phyloP scores from a whole-genome alignment of 371 early-diverging fungal species.

The Pancytospora philotis region DNA sequence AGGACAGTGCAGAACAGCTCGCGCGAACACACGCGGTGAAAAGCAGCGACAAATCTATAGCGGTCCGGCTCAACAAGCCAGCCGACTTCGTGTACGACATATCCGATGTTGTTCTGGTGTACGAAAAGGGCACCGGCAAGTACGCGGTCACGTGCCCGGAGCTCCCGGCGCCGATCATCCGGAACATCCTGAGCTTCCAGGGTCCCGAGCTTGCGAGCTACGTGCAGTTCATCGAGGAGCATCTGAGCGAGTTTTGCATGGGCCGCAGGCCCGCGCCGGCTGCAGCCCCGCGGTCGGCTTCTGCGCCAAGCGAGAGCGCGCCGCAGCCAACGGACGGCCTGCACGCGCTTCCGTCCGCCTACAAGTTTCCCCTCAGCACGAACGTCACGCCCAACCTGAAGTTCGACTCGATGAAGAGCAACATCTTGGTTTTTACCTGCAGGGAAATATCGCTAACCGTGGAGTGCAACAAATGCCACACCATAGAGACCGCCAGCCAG shows the following conservation, averaged over 20 bases:
- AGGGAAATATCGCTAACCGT: conserved; percentile 25
- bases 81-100: background rate
- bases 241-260: background rate
- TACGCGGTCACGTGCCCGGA: background rate
- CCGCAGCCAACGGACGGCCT: no score
- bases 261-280: no score
- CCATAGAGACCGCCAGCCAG: background rate
- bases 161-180: background rate
- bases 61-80: no score
- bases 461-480: conserved; percentile 41
- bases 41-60: no score
- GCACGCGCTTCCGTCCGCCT: no score
- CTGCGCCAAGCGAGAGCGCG: no score
- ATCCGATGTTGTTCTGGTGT: background rate
- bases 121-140: background rate
- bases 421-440: conserved; percentile 25
- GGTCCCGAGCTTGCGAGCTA: background rate
- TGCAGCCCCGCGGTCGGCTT: no score
- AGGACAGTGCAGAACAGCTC: no score
- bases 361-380: conserved; percentile 27
- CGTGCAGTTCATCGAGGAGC: background rate
- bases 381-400: conserved; percentile 17
- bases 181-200: background rate
- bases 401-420: conserved; percentile 19
- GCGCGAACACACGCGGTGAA: no score